Base-by-base conservation (phyloP, 2,329 filamentous ascomycete genomes). In the Fusarium hainanense region DNA sequence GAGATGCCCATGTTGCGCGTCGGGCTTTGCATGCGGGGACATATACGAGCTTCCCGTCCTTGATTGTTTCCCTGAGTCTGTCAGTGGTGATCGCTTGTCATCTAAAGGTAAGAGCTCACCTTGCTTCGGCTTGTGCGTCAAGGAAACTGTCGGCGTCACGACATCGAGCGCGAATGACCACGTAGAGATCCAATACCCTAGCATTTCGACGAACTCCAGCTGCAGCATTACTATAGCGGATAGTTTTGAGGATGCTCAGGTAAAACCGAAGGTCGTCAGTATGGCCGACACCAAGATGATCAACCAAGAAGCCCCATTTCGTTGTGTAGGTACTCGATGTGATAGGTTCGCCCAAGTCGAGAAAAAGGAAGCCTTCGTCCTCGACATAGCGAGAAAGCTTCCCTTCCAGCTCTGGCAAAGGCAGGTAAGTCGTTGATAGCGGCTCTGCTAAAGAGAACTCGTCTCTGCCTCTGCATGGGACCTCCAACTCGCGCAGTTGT, bases 251-350 rank as follows among this genome's bases (percentile, higher is more conserved):
- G 18, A 71, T 65, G 4, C 23, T 40, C 1, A 73, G 32, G 28
- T 73, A 71, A 20, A 73, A 73, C 3, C 44, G 23, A 12, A 73
- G 43, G n/a, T 71, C 56, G 21, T 73, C 68, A n/a, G 57, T 57
- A 7, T 58, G 37, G 0, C 70, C 68, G 3, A 73, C 70, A 0
- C 59, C 54, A 3, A 73, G 50, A 10, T 71, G 34, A 3, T 73
- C 68, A 5, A 73, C 66, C 40, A 73, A 18, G n/a, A 73, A 73
- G 0, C 59, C 58, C 71, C 71, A 73, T 58, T 68, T 70, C 1
- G 37, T 10, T 4, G 49, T 51, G 43, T 71, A 73, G 3, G 44
- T 59, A 20, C 58, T 49, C 3, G 34, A 40, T 6, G 51, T 63
- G 3, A 73, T 52, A 4, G 66, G 13, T 13, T 73, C 70, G 1